Base-by-base conservation (phyloP, 345 rosid species). In the Rhizophora apiculata region DNA sequence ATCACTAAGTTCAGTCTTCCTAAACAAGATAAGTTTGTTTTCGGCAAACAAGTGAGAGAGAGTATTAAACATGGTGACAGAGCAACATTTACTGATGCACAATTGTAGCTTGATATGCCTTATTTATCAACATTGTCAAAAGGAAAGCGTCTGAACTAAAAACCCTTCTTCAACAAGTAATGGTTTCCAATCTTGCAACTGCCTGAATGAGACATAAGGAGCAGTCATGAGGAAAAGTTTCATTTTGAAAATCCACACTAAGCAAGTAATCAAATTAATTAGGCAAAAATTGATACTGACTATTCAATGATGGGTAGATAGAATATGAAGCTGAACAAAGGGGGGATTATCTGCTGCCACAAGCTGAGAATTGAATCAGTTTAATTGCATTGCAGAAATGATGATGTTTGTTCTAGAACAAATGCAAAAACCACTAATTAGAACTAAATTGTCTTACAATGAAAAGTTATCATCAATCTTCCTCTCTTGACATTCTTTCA, bases 121-220 rank as follows among this genome's bases (percentile, higher is more conserved):
- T 76, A 90, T 95, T 87, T 92, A 71, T 90, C 92, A 64, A 92
- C 81, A 71, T 90, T 89, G 54, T 95, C 21, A 95, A 75, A 65
- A 95, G 84, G 87, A 68, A 83, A 27, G 99, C 84, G 81, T 92
- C 96, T 11, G 88, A 83, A 55, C 90, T 63, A 32, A 91, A 83
- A 85, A 91, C 97, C 98, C 63, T 83, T 88, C 83, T 95, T 92
- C 65, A 85, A 76, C 68, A 90, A 94, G 77, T 89, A 94, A 74
- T 92, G 97, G 64, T 92, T 95, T 83, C 90, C 96, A 73, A 95
- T 95, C 96, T 88, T 60, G 99, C 99, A 88, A 95, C 90, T 54
- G 97, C 99, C 99, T 95, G 86, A 21, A 48, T 24, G 68, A 20
- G 76, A 63, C 21, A 66, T 68, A 62, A 48, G 55, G 57, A 26